Conservation (phyloP, 192 early-diverging fungal genomes). For the Mortierella claussenii region DNA sequence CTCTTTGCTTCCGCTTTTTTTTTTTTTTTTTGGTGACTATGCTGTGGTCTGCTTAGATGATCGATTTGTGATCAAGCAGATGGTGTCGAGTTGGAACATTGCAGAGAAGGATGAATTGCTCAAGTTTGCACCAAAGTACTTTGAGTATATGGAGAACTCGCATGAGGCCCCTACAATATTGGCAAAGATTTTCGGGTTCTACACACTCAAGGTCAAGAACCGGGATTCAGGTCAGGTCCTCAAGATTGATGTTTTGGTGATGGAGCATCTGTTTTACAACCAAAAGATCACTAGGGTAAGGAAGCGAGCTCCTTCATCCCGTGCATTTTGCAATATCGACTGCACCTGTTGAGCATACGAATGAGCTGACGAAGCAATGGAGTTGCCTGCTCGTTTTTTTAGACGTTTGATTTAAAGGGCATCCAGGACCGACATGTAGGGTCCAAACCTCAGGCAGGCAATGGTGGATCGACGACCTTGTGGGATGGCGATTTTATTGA, state of each 20-base stretch:
- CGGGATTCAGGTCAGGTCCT: conserved; percentile 69
- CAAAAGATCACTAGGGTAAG: conserved; percentile 71
- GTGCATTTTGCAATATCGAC: no score
- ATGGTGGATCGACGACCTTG: conserved; percentile 56
- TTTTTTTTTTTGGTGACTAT: neutral
- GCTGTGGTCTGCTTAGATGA: conserved; percentile 67
- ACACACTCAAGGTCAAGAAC: conserved; percentile 85
- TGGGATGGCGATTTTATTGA: conserved; percentile 83
- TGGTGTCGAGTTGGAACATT: conserved; percentile 76
- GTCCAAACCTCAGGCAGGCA: conserved; percentile 43
- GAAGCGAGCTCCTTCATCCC: no score
- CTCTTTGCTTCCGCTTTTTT: no score
- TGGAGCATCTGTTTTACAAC: conserved; percentile 94
- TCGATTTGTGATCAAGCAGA: conserved; percentile 88
- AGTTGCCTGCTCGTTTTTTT: neutral
- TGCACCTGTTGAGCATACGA: no score
- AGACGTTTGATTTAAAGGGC: conserved; percentile 85
- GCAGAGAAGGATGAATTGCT: conserved; percentile 87
- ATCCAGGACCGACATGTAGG: conserved; percentile 70
- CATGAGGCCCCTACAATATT: conserved; percentile 76
- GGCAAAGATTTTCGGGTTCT: conserved; percentile 92
- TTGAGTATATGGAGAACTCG: conserved; percentile 80
- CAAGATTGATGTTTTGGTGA: conserved; percentile 90
- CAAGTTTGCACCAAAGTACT: conserved; percentile 92
- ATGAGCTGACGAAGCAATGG: no score